Conservation (phyloP, 345 rosid genomes). For the Hibiscus mutabilis region DNA sequence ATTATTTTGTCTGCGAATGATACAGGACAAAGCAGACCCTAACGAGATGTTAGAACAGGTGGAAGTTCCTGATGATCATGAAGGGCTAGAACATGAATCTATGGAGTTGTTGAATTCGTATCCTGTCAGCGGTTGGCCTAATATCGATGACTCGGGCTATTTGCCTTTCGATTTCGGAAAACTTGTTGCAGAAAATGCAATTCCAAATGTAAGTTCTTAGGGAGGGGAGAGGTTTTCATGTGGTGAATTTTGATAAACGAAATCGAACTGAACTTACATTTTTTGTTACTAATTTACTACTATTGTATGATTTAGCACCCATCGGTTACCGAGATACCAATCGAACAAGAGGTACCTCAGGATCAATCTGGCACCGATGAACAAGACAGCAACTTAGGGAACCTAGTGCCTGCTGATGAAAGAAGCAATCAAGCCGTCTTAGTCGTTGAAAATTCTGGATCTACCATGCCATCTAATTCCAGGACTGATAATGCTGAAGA, state of each 20-base stretch:
- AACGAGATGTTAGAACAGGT: background rate
- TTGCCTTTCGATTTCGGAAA: background rate
- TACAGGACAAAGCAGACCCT: background rate
- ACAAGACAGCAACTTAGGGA: background rate
- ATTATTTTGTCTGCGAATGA: background rate
- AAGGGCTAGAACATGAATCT: background rate
- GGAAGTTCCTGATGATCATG: background rate
- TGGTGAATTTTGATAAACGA: background rate
- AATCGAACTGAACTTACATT: too few species aligned
- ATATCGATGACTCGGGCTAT: background rate
- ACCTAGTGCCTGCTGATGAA: background rate
- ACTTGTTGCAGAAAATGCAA: background rate
- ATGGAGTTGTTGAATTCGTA: background rate
- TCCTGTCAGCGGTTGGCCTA: background rate
- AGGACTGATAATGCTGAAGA: background rate
- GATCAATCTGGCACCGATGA: slow-evolving; percentile 1
- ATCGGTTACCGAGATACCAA: background rate
- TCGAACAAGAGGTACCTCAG: background rate
- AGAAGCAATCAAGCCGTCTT: slow-evolving; percentile 3
- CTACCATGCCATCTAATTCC: background rate
- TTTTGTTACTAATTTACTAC: too few species aligned
- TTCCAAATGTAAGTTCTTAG: slow-evolving; percentile 5
- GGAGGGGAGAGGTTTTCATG: too few species aligned
- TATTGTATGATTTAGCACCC: slow-evolving; percentile 1
- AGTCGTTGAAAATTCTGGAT: background rate